These are phyloP conservation scores for Diospyros lotus DNA, from an alignment of 148 eudicot species.

Conservation along the genomic window DNA sequence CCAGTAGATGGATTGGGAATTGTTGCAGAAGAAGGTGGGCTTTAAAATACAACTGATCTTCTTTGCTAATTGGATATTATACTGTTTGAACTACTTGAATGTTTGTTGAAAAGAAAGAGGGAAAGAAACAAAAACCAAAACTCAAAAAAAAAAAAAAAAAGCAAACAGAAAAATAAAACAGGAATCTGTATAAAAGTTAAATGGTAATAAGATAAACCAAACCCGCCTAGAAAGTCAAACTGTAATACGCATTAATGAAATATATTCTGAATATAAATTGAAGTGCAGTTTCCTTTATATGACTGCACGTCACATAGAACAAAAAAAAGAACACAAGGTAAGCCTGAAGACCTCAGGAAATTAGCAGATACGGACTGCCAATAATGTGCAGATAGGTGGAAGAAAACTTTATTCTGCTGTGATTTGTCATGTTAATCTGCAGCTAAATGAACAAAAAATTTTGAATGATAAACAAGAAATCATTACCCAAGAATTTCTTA, in stretches of 20 bases:
- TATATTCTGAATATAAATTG: neutral
- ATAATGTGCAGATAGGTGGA: too few species aligned
- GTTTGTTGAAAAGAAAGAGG: neutral
- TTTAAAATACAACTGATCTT: neutral
- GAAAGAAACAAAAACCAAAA: neutral
- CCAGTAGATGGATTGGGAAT: conserved; percentile 63
- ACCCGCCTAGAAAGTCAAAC: neutral
- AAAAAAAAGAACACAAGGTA: neutral
- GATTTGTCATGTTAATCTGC: too few species aligned
- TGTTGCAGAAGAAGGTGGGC: conserved; percentile 81
- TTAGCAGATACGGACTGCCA: too few species aligned
- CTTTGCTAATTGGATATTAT: conserved; percentile 1
- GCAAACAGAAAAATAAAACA: too few species aligned
- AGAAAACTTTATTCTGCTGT: too few species aligned
- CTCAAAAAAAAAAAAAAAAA: too few species aligned
- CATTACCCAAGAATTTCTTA: too few species aligned
- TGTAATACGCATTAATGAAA: neutral
- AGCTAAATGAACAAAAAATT: too few species aligned
- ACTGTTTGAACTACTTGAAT: neutral
- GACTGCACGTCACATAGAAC: conserved; percentile 2
- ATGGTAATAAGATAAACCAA: neutral
- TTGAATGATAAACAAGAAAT: too few species aligned
- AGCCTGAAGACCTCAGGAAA: neutral
- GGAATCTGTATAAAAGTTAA: too few species aligned
- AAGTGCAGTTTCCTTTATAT: neutral